Base-by-base conservation (phyloP, 176 grass and related monocot genomes). In the Hordeum marinum region DNA sequence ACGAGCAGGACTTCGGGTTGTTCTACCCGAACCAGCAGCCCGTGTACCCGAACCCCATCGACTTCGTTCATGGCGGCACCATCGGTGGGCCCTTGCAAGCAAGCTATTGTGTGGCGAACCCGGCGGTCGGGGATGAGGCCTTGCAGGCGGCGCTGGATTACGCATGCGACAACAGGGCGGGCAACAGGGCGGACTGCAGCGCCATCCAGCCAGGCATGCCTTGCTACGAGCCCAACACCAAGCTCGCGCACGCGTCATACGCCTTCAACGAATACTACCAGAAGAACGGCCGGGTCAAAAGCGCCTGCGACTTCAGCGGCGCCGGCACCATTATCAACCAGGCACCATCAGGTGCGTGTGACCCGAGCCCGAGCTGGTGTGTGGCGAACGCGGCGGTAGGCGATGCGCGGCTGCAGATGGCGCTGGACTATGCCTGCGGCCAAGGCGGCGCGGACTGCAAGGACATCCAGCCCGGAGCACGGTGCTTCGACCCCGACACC, bases 241-340 rank as follows among this genome's bases (percentile, higher is more conserved):
- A 83, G 24, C 46, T 75, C 36, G 80, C 90, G 0, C 93, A 95
- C 31, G 90, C 93, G 4, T 79, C 90, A 0, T 75, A 89, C 36
- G 86, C 90, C 5, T 79, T 92, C 90, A 83, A 92, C 46, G 78
- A 75, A 79, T 92, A 92, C 61, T 92, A 88, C 79, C 90, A 89
- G 61, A 84, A 43, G 17, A 59, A 86, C 1, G 46, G 32, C 5
- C 34, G 68, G 11, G 21, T 10, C 3, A 61, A 58, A 14, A 83
- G 83, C 9, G 40, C 90, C 9, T 92, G 90, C 66, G 86, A 89
- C 75, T 92, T 92, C 83, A 13, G 52, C 2, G 90, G 90, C 68
- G 86, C 83, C 11, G 83, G 79, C 9, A 69, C 43, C 79, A 67
- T 92, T 50, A 86, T 81, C 61, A 61, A 83, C 69, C 70, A 52